Conservation (phyloP, 176 grass and related monocot species). For the Tillandsia leiboldiana region DNA sequence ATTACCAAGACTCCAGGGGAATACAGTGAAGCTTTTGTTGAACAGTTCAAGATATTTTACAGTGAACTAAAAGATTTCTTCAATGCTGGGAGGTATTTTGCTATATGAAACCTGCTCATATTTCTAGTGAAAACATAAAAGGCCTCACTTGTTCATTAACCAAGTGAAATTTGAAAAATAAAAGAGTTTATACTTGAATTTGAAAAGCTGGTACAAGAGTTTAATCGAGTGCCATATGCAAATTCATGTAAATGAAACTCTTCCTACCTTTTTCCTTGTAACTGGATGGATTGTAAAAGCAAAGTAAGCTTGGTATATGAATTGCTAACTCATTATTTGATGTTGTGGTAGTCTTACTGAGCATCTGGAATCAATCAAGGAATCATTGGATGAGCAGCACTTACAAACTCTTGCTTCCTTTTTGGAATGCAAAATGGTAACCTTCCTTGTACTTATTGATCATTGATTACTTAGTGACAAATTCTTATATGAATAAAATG, state of each 20-base stretch:
- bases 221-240: neutral
- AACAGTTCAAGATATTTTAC: constrained; percentile 94
- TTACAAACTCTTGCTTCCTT: constrained; percentile 53
- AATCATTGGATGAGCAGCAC: constrained; percentile 66
- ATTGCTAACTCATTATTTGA: constrained; percentile 10
- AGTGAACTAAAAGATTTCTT: constrained; percentile 91
- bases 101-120: neutral
- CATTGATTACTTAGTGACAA: neutral
- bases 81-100: constrained; percentile 87
- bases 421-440: constrained; percentile 77
- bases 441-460: constrained; percentile 7
- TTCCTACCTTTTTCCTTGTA: neutral
- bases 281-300: neutral
- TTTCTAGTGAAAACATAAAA: neutral
- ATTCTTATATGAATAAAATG: neutral
- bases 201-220: neutral
- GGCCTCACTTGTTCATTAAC: neutral
- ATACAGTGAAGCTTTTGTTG: constrained; percentile 64
- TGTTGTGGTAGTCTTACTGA: constrained; percentile 52
- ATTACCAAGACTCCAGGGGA: constrained; percentile 71
- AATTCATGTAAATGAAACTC: neutral
- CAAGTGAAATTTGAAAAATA: neutral
- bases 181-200: neutral
- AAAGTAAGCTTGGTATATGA: constrained; percentile 1
- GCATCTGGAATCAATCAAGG: constrained; percentile 71